Conservation (phyloP, 1,139 yeast species). For the Yamadazyma kanchanaburiensis region DNA sequence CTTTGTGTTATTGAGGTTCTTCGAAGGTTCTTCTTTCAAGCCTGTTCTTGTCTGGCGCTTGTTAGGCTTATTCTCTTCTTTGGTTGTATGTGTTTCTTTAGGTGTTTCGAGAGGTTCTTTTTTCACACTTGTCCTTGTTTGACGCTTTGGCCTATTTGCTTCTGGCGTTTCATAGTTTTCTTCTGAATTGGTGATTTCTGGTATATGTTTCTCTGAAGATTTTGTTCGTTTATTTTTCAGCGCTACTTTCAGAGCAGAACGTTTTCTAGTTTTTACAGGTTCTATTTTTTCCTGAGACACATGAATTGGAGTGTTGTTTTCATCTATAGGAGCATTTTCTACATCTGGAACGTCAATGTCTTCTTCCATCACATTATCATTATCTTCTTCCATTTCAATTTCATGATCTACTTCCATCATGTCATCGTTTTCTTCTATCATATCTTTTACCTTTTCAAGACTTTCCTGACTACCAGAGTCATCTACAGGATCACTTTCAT, state of each 20-base stretch:
- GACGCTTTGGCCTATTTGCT: not conserved
- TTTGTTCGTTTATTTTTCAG: too few species aligned
- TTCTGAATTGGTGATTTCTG: too few species aligned
- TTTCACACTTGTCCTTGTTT: not conserved
- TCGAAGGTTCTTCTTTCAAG: not conserved
- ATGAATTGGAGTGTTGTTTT: not conserved
- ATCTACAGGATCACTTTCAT: not conserved
- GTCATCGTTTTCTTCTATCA: not conserved
- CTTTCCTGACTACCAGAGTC: not conserved
- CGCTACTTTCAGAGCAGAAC: too few species aligned
- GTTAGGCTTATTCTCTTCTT: not conserved
- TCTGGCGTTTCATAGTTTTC: not conserved
- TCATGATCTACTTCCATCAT: not conserved
- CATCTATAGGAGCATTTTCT: too few species aligned
- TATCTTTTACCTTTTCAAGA: not conserved
- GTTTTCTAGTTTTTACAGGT: too few species aligned
- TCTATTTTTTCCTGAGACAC: too few species aligned
- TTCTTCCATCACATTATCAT: conserved; percentile 1
- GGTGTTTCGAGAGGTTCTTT: not conserved
- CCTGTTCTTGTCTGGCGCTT: not conserved
- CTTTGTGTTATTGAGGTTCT: not conserved
- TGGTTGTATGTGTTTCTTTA: not conserved
- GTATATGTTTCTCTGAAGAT: too few species aligned
- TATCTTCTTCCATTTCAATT: conserved; percentile 2
- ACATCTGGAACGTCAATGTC: not conserved